Percentiles rank a stretch among this genome's conserved stretches.
Conservation (phyloP, 129 eudicot genomes). For the Tagetes erecta region DNA sequence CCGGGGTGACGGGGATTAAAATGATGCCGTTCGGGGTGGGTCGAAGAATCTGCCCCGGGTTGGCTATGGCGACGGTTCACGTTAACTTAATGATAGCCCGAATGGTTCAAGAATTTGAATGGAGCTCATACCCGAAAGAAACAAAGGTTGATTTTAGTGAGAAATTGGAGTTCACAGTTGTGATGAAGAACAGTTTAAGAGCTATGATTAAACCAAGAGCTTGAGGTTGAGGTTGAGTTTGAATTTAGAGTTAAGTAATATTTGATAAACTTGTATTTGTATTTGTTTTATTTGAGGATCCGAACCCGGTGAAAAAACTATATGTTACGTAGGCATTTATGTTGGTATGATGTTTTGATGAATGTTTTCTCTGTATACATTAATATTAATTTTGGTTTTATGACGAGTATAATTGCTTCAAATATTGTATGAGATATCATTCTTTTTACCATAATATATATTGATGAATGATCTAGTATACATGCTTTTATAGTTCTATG, state of each 20-base stretch:
- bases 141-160: conserved; percentile 66
- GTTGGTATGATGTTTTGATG: background rate
- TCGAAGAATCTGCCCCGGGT: conserved; percentile 84
- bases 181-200: conserved; percentile 73
- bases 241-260: background rate
- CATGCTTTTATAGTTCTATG: too few species aligned
- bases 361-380: conserved; percentile 3
- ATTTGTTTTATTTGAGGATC: conserved; percentile 1
- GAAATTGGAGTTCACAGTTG: conserved; percentile 72
- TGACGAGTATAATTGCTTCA: background rate
- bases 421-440: background rate
- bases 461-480: too few species aligned
- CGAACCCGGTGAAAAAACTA: background rate
- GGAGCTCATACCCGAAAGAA: conserved; percentile 63
- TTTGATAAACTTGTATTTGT: conserved; percentile 2
- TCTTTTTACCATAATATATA: too few species aligned
- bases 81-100: conserved; percentile 68
- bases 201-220: conserved; percentile 66
- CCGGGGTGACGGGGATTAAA: conserved; percentile 61
- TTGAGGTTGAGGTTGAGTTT: conserved; percentile 32
- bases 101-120: conserved; percentile 80
- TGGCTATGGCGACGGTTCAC: conserved; percentile 67
- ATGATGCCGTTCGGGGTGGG: conserved; percentile 87
- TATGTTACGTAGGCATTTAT: conserved; percentile 2
- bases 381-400: background rate